Evolutionary conservation across 352 stramenopile species (phyloP), one percentile per base, ranked within the genome.

Genomic region (Halophytophthora polymorphica): DNA sequence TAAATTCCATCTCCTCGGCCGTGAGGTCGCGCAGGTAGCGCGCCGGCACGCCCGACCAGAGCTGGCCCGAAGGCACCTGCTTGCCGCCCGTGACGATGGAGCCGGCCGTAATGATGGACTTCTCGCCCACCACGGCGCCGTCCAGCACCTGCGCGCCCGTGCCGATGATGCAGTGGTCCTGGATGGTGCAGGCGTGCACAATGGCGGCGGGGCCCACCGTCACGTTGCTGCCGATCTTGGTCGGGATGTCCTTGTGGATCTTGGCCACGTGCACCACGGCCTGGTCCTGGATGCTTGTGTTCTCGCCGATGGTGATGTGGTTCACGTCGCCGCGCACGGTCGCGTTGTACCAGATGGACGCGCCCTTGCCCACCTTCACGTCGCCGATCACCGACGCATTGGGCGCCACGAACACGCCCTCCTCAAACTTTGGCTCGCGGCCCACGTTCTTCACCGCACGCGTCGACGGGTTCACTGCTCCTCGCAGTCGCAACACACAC

Each of bases 191-290:
- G 11, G 88, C 89, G 70, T 97, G 90, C 50, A 98, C 75, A 51
- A 95, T 94, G 25, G 91, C 86, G 17, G 66, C 71, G 17, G 81
- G 77, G 46, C 90, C 91, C 45, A 98, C 82, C 17, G 80, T 94
- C 52, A 97, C 91, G 66, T 96, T 87, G 75, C 64, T 93, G 36
- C 92, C 91, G 56, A 97, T 96, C 47, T 83, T 85, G 33, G 88
- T 96, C 33, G 88, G 86, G 51, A 94, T 86, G 61, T 97, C 83
- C 50, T 89, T 77, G 60, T 88, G 79, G 61, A 97, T 94, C 71
- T 98, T 98, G 55, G 93, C 84, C 61, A 96, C 90, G 61, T 97
- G 90, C 44, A 98, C 73, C n/a, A 98, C 83, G 4, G 85, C 90
- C 63, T 94, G 80, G 67, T 98, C 92, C 60, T 95, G 86, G 48